Base-by-base conservation (phyloP, 2,329 filamentous ascomycete species). In the Dothideomycetes sp. region DNA sequence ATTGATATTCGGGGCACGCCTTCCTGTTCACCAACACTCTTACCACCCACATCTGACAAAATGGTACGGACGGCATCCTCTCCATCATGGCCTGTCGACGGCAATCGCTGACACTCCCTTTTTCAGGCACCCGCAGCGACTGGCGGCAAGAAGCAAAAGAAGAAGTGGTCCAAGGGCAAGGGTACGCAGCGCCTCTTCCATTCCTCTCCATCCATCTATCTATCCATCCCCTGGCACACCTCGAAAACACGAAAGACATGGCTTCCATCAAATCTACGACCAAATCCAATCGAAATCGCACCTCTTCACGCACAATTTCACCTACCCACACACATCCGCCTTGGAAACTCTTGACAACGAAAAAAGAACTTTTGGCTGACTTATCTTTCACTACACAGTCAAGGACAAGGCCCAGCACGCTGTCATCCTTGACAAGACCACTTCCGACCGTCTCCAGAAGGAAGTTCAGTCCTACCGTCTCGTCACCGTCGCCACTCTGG, bases 341-440 rank as follows among this genome's bases (percentile, higher is more conserved):
- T 44, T 34, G n/a, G 5, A 20, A 7, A n/a, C 33, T 17, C n/a
- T n/a, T n/a, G n/a, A n/a, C n/a, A n/a, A n/a, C n/a, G n/a, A 15
- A 27, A 40, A 22, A 29, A 40, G 33, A 20, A 32, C 27, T 40
- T 40, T 27, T 20, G 18, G 42, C 42, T 44, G 51, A 57, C 49
- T 46, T 49, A 47, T 48, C 40, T 50, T 46, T 42, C 18, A n/a
- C 42, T 32, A 17, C 52, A 75, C 69, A 87, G 91, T 98, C 78
- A 98, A 98, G 91, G 91, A 98, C 81, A 98, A 98, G 88, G 89
- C 91, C 73, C 84, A 96, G 71, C 91, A 98, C 80, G 85, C 84
- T 70, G 91, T 98, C 71, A 78, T 96, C 65, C 86, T 98, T 73
- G 91, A 98, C 78, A 98, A 98, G 82, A 66, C 76, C 72, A 94